Percentiles rank a stretch among this genome's conserved stretches.
These are phyloP conservation scores for Crithidia sp. DNA, from an alignment of 208 protist genomes.

Conservation along the genomic window DNA sequence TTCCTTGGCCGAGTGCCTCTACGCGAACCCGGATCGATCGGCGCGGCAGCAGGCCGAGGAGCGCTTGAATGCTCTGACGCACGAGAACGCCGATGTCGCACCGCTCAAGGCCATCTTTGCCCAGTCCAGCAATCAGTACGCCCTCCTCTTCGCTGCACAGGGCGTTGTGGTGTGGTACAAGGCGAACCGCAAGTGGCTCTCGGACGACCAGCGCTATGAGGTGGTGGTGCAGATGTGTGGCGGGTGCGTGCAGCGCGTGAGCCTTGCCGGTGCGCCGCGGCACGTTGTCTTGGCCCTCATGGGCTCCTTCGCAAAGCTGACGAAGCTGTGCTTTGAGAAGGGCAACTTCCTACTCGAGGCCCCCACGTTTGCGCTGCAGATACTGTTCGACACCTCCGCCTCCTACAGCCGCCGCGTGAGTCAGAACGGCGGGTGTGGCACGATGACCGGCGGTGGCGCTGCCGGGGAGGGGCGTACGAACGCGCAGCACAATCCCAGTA, in stretches of 20 bases:
- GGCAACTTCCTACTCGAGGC: conserved; percentile 57
- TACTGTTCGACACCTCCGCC: conserved; percentile 41
- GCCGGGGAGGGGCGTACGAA: background rate
- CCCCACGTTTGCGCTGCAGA: conserved; percentile 53
- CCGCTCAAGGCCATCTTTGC: conserved; percentile 55
- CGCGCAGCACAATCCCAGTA: background rate
- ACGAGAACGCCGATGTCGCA: conserved; percentile 53
- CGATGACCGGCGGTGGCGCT: background rate
- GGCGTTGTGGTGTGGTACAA: conserved; percentile 76
- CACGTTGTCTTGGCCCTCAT: conserved; percentile 68
- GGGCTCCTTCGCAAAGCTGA: conserved; percentile 60
- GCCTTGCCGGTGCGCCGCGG: conserved; percentile 59
- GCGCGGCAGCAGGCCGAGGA: conserved; percentile 52
- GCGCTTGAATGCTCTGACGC: conserved; percentile 50
- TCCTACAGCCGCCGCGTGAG: conserved; percentile 22
- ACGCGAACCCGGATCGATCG: conserved; percentile 54
- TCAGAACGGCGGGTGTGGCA: conserved; percentile 32
- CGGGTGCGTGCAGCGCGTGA: conserved; percentile 62
- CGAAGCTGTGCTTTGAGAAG: conserved; percentile 73
- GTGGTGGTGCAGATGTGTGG: conserved; percentile 68
- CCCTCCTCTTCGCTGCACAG: conserved; percentile 77
- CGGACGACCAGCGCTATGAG: conserved; percentile 36
- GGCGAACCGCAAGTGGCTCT: conserved; percentile 58
- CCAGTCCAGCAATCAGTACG: conserved; percentile 79
- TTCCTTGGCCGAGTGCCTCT: conserved; percentile 69